Base-by-base conservation (phyloP, 768 basidiomycete species). In the Termitomyces sp. region DNA sequence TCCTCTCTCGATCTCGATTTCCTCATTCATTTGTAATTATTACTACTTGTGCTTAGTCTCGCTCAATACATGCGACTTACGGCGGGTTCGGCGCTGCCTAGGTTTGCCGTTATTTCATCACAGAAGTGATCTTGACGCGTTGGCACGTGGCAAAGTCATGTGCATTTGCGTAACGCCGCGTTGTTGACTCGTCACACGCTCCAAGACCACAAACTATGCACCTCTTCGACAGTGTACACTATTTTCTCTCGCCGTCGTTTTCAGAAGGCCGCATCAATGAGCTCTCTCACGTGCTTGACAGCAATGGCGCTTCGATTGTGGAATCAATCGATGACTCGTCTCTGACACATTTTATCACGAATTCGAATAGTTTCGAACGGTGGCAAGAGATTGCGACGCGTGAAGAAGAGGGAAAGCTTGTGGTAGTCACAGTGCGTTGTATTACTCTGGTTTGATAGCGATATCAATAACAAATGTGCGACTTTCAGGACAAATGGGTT, bases 401-500 rank as follows among this genome's bases (percentile, higher is more conserved):
- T 30, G 61, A 64, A 44, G 63, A 66, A n/a, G 57, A 64, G 2
- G 64, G 67, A 2, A 65, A 69, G 22, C 60, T 70, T 14, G 64
- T 59, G 8, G 66, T 75, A n/a, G 76, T 79, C 32, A 77, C 79
- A 4, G 71, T 76, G 43, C 53, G 74, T 66, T 57, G 22, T 20
- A 24, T 33, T 10, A 12, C 20, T 9, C 7, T 24, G 20, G 10
- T 7, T 35, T 45, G 6, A n/a, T 28, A 46, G 26, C 42, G 58
- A 32, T 30, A 8, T 43, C 12, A 9, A 20, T 44, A 3, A 32
- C 36, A 20, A 42, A 10, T 47, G 18, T 49, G 64, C 62, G 53
- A 54, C 58, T 57, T 66, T 38, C 62, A 83, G 70, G 83, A 85
- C 33, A 70, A 73, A 35, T 94, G 92, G 90, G 84, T 91, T 0